Conservation (phyloP, 2,329 filamentous ascomycete genomes). For the Fusarium udum region DNA sequence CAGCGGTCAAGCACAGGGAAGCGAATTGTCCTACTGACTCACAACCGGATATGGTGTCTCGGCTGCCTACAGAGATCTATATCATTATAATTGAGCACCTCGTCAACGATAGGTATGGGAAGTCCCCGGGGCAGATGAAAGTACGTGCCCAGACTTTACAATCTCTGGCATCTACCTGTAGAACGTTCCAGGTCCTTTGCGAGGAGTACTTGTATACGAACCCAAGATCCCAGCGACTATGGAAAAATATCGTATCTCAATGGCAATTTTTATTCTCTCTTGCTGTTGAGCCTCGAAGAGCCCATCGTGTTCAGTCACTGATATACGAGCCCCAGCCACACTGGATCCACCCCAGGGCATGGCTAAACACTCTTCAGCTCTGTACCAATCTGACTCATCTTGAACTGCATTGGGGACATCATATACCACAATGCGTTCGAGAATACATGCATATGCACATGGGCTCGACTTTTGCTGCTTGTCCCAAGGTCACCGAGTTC, state of each 20-base stretch:
- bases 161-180: not conserved
- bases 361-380: not conserved
- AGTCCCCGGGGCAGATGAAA: not conserved
- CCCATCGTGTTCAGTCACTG: not conserved
- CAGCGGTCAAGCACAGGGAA: not conserved
- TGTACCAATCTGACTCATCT: conserved; percentile 13
- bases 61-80: not conserved
- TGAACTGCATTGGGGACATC: not conserved
- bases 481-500: not conserved
- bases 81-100: not conserved
- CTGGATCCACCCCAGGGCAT: not conserved
- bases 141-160: not conserved
- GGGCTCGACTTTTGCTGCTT: conserved; percentile 1
- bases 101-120: not conserved
- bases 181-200: not conserved
- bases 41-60: not conserved
- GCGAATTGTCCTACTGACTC: not conserved
- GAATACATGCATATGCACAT: not conserved
- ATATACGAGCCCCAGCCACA: not conserved
- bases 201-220: not conserved
- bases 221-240: not conserved
- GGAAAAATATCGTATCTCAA: not conserved
- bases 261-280: conserved; percentile 10
- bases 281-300: conserved; percentile 7
- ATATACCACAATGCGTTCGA: not conserved